A percentile compares a stretch with the other conserved stretches of the same genome.
phyloP scores from a whole-genome alignment of 2,329 filamentous ascomycete genomes.

The Ceratocystis lukuohia region DNA sequence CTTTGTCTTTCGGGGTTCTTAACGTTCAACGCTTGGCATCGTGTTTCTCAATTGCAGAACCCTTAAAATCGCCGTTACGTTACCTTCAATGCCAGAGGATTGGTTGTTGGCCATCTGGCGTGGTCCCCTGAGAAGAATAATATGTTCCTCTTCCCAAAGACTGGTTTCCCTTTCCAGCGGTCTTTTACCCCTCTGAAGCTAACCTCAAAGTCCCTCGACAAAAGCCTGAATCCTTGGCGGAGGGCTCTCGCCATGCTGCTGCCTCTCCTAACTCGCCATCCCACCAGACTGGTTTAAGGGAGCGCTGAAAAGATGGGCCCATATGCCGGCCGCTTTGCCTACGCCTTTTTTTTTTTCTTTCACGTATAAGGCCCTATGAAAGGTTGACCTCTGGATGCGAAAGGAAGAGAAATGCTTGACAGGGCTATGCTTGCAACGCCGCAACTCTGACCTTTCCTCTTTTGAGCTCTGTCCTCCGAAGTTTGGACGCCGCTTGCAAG shows the following conservation, averaged over 20 bases:
- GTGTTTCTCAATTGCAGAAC: neutral
- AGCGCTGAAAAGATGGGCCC: neutral
- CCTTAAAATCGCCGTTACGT: neutral
- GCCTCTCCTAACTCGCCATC: neutral
- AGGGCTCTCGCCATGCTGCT: neutral
- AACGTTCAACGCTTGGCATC: neutral
- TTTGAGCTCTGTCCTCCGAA: slow-evolving; percentile 3
- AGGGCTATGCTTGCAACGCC: slow-evolving; percentile 1
- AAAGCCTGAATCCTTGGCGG: slow-evolving; percentile 1
- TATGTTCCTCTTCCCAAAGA: neutral
- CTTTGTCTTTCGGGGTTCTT: neutral
- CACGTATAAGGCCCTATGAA: neutral
- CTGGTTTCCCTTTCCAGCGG: neutral
- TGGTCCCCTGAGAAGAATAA: neutral
- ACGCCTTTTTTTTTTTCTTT: neutral
- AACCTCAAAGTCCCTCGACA: neutral
- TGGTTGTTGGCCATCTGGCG: neutral
- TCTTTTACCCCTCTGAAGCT: neutral
- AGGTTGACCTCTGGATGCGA: too few relatives aligned
- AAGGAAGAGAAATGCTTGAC: neutral
- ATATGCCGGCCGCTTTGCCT: neutral
- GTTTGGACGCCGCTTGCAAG: slow-evolving; percentile 1
- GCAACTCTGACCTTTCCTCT: neutral
- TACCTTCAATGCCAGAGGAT: neutral
- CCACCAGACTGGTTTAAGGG: slow-evolving; percentile 3